Conservation (phyloP, 108 stramenopile species). For the Poteriospumella lacustris region DNA sequence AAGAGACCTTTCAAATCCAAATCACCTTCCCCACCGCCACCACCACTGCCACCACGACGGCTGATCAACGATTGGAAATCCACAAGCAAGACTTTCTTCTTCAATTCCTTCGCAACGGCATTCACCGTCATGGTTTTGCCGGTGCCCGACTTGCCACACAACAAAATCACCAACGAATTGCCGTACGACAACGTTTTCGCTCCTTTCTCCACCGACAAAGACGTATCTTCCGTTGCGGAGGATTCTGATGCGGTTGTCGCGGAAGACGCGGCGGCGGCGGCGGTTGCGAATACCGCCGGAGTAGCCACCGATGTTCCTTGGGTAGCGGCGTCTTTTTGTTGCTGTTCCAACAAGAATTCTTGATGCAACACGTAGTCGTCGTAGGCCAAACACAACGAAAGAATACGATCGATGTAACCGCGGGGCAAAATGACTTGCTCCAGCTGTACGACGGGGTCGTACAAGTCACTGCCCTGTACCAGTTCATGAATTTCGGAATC, state of each 20-base stretch:
- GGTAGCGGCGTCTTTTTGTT: too few species aligned
- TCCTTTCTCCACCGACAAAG: neutral
- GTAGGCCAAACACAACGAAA: slow-evolving; percentile 1
- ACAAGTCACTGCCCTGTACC: slow-evolving; percentile 27
- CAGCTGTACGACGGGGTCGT: neutral
- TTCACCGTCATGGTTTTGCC: slow-evolving; percentile 38
- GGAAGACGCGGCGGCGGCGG: neutral
- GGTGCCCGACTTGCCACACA: slow-evolving; percentile 25
- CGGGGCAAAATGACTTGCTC: slow-evolving; percentile 18
- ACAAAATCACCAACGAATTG: neutral
- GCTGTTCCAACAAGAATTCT: neutral
- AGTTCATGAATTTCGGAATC: slow-evolving; percentile 32
- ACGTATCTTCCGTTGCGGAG: neutral
- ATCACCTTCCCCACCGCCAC: slow-evolving; percentile 10
- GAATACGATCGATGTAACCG: neutral
- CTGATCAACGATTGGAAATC: slow-evolving; percentile 17
- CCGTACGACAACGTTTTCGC: slow-evolving; percentile 5
- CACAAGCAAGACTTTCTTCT: slow-evolving; percentile 26
- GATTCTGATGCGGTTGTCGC: neutral
- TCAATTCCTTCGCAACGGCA: slow-evolving; percentile 11
- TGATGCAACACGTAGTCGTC: neutral
- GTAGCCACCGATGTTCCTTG: too few species aligned
- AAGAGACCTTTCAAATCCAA: slow-evolving; percentile 16
- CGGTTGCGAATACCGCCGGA: neutral
- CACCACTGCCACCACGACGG: neutral